These are phyloP conservation scores for Rugonectria rugulosa DNA, from an alignment of 2,329 filamentous ascomycete species.

Conservation along the genomic window DNA sequence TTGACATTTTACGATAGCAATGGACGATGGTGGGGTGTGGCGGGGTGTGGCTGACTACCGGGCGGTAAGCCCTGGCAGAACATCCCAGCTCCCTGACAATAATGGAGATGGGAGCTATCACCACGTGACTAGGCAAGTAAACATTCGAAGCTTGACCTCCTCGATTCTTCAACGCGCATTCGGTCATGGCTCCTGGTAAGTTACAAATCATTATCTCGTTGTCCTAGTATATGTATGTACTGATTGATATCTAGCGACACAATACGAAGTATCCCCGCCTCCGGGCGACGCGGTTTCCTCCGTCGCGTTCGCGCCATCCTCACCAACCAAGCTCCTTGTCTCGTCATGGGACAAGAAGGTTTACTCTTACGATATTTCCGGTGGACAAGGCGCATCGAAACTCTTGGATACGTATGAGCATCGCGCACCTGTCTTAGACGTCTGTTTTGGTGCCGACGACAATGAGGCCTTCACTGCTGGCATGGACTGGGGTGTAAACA, in stretches of 20 bases:
- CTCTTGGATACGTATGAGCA: slow-evolving; percentile 80
- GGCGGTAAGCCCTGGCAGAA: slow-evolving; percentile 45
- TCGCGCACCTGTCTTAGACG: slow-evolving; percentile 85
- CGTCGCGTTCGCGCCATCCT: slow-evolving; percentile 81
- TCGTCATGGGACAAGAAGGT: slow-evolving; percentile 94
- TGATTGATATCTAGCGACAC: slow-evolving; percentile 59
- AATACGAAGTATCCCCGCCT: slow-evolving; percentile 83
- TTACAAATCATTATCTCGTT: neutral
- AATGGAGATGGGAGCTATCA: slow-evolving; percentile 32
- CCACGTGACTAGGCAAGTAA: slow-evolving; percentile 50
- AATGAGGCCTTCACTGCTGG: slow-evolving; percentile 86
- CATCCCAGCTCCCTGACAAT: slow-evolving; percentile 21
- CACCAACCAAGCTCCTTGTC: slow-evolving; percentile 81
- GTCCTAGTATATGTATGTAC: neutral
- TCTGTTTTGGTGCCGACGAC: slow-evolving; percentile 86
- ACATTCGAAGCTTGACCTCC: slow-evolving; percentile 42
- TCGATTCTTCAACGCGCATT: slow-evolving; percentile 26
- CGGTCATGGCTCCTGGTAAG: slow-evolving; percentile 53
- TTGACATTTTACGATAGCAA: slow-evolving; percentile 51
- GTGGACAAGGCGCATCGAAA: slow-evolving; percentile 59
- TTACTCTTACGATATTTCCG: slow-evolving; percentile 83
- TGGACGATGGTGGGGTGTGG: slow-evolving; percentile 51
- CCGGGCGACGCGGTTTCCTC: slow-evolving; percentile 89
- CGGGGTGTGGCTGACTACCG: slow-evolving; percentile 45
- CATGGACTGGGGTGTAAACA: slow-evolving; percentile 85